A percentile compares a stretch with the other conserved stretches of the same genome.
These are phyloP conservation scores for Leishmania gerbilli DNA, from an alignment of 208 protist species.

Conservation along the genomic window DNA sequence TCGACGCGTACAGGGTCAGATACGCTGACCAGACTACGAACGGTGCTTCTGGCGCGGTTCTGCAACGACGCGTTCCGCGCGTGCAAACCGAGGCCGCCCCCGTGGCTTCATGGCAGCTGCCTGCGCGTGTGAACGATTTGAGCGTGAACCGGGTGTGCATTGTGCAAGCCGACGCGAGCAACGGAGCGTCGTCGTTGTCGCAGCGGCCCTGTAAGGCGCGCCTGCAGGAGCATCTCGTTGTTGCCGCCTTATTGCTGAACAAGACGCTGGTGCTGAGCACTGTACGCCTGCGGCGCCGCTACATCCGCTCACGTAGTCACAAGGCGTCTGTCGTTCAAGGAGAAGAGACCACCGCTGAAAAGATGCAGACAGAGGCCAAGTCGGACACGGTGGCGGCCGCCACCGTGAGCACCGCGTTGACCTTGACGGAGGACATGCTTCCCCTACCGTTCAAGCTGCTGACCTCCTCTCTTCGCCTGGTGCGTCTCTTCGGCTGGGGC, in stretches of 20 bases:
- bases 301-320: slow-evolving; percentile 1
- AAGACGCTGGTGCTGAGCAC: slow-evolving; percentile 70
- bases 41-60: not conserved
- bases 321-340: not conserved
- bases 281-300: slow-evolving; percentile 42
- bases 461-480: slow-evolving; percentile 78
- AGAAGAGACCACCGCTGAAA: not conserved
- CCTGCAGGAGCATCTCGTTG: slow-evolving; percentile 53
- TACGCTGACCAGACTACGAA: slow-evolving; percentile 5
- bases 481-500: slow-evolving; percentile 75
- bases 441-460: slow-evolving; percentile 67
- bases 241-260: slow-evolving; percentile 70
- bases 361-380: not conserved
- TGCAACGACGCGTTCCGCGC: slow-evolving; percentile 21
- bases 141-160: slow-evolving; percentile 61
- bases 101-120: slow-evolving; percentile 60
- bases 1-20: slow-evolving; percentile 1
- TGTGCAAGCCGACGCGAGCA: slow-evolving; percentile 25
- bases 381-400: not conserved
- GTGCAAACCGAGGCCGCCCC: slow-evolving; percentile 30
- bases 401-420: slow-evolving; percentile 13
- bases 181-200: not conserved
- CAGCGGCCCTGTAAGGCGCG: slow-evolving; percentile 32
- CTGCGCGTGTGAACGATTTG: slow-evolving; percentile 77
- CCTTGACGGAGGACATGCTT: slow-evolving; percentile 43